Base-by-base conservation (phyloP, 2,329 filamentous ascomycete genomes). In the Davidsoniella eucalypti region DNA sequence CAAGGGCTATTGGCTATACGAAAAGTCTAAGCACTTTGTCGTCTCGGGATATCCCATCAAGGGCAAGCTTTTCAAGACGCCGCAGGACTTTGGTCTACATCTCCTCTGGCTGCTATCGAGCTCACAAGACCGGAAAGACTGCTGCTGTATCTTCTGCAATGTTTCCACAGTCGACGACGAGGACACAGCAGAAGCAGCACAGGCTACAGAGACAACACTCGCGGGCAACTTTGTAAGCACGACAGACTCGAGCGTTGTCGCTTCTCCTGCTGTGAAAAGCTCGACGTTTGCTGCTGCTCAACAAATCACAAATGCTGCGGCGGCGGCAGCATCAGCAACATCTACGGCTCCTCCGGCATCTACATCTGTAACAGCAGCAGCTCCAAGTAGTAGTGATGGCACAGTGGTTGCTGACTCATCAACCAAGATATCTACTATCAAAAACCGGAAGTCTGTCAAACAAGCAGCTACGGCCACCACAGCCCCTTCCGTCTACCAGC, bases 81-180 rank as follows among this genome's bases (percentile, higher is more conserved):
- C 72, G 0, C 69, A 72, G 51, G 72, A 75, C 54, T 73, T 75
- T 52, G 69, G 67, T 4, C 61, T 71, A 7, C 72, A 75, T 54
- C 55, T 72, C 21, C 62, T 75, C 45, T 75, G 71, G 71, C 65
- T 75, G 2, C 60, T 70, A 6, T 71, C 70, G 26, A 57, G 61
- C 14, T 73, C 71, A 12, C 63, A 60, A 53, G 67, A 71, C 56
- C 68, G 70, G 44, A 63, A 57, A 42, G 68, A 73, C 54, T 75
- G 72, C 58, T 71, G 68, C 47, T 75, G 72, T 54, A 64, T 69
- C 10, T 66, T 71, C 44, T 75, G 71, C 59, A 69, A 68, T 50
- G 54, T 61, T 4, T 45, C 54, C 3, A 16, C 50, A 4, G 47
- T 54, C 45, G 39, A 50, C 8, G 64, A 66, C 2, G 63, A 64